These are phyloP conservation scores for Nicotiana otophora DNA, from an alignment of 257 asterid genomes.

Conservation along the genomic window DNA sequence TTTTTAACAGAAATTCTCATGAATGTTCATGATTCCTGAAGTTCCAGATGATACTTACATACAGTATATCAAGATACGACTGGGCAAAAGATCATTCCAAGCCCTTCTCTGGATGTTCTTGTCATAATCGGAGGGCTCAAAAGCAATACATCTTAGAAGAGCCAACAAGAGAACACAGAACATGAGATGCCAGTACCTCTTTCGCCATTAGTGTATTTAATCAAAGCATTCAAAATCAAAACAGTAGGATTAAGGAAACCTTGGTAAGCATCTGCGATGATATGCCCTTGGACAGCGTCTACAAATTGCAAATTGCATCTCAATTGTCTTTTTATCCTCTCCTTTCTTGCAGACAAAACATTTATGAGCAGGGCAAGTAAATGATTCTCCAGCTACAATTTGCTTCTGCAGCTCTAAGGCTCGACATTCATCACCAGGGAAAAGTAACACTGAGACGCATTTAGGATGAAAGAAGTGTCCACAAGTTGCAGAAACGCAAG, in stretches of 20 bases:
- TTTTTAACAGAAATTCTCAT: background rate
- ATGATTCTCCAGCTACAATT: conserved; percentile 56
- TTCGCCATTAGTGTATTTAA: background rate
- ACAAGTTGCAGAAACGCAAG: conserved; percentile 71
- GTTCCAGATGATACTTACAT: conserved; percentile 30
- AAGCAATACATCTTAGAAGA: conserved; percentile 39
- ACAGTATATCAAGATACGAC: conserved; percentile 67
- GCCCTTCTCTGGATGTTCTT: conserved; percentile 40
- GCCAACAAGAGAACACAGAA: background rate
- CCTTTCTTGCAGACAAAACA: conserved; percentile 49
- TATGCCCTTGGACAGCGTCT: conserved; percentile 75
- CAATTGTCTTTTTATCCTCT: conserved; percentile 44
- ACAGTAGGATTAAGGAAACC: conserved; percentile 32
- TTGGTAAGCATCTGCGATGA: conserved; percentile 73
- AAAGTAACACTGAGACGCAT: conserved; percentile 47
- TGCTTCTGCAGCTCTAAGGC: conserved; percentile 35
- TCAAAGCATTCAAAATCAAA: conserved; percentile 11
- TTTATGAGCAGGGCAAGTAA: conserved; percentile 69
- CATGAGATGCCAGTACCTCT: conserved; percentile 3
- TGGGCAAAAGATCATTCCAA: conserved; percentile 55
- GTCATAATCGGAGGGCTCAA: conserved; percentile 26
- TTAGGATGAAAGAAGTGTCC: conserved; percentile 72
- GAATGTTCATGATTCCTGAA: conserved; percentile 2
- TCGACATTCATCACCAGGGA: conserved; percentile 34
- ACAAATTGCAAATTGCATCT: conserved; percentile 63